phyloP scores from a whole-genome alignment of 768 basidiomycete genomes.

The Hericium erinaceus region DNA sequence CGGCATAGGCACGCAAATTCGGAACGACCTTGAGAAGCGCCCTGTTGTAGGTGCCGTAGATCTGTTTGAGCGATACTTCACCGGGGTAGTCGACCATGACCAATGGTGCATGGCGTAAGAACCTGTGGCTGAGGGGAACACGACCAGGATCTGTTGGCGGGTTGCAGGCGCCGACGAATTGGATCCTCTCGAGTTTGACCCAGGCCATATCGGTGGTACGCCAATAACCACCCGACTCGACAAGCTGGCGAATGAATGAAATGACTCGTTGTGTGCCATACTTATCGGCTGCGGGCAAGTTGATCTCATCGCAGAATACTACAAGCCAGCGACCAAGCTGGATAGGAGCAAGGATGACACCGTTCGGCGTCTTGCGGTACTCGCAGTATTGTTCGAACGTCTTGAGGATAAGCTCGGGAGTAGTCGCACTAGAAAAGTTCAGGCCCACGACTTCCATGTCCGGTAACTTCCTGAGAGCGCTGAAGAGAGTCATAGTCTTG shows the following conservation, averaged over 20 bases:
- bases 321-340: constrained; percentile 98
- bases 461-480: constrained; percentile 91
- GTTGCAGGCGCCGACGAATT: constrained; percentile 99
- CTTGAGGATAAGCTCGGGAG: constrained; percentile 95
- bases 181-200: constrained; percentile 97
- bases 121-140: constrained; percentile 95
- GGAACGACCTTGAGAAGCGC: constrained; percentile 94
- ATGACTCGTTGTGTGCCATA: constrained; percentile 99
- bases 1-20: constrained; percentile 84
- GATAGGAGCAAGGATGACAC: constrained; percentile 87
- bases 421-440: constrained; percentile 98
- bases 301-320: constrained; percentile 99
- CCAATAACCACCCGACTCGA: constrained; percentile 94
- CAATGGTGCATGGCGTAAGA: constrained; percentile 93
- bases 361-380: constrained; percentile 96
- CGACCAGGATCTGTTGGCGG: constrained; percentile 98
- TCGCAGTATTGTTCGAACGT: constrained; percentile 99
- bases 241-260: constrained; percentile 94
- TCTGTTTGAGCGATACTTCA: constrained; percentile 92
- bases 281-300: constrained; percentile 91
- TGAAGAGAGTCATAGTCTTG: constrained; percentile 99
- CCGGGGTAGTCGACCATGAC: constrained; percentile 99
- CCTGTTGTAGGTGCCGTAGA: constrained; percentile 96
- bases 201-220: constrained; percentile 89
- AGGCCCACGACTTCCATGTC: constrained; percentile 99